Conservation (phyloP, 176 grass and related monocot genomes). For the Typha latifolia region DNA sequence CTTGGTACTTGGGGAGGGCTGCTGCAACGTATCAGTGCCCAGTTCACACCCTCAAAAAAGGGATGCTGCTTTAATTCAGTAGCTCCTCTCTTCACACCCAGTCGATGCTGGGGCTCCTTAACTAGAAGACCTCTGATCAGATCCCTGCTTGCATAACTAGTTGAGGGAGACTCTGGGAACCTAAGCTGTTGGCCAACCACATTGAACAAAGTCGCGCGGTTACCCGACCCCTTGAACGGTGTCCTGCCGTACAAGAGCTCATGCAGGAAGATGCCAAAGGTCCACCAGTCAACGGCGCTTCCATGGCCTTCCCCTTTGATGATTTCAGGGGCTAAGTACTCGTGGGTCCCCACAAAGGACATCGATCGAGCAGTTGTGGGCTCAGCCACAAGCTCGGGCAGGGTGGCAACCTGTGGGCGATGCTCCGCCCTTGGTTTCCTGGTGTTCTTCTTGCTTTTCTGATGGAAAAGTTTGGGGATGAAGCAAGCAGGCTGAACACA, state of each 20-base stretch:
- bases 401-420: not conserved
- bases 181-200: conserved; percentile 62
- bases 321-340: conserved; percentile 63
- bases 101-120: conserved; percentile 52
- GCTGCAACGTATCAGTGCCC: conserved; percentile 68
- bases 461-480: conserved; percentile 57
- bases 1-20: conserved; percentile 51
- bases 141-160: conserved; percentile 45
- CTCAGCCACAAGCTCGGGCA: conserved; percentile 49
- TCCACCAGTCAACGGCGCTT: conserved; percentile 76
- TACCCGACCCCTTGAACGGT: conserved; percentile 61
- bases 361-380: conserved; percentile 47
- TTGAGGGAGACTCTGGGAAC: conserved; percentile 40
- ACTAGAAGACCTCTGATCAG: conserved; percentile 43
- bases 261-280: conserved; percentile 60
- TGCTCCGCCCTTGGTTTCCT: conserved; percentile 22
- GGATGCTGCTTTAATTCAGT: conserved; percentile 67
- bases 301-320: conserved; percentile 73
- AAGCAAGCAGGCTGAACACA: conserved; percentile 62
- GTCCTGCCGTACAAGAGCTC: conserved; percentile 68
- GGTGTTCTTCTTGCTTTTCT: conserved; percentile 39
- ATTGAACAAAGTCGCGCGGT: conserved; percentile 62
- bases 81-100: conserved; percentile 51
- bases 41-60: conserved; percentile 57
- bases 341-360: conserved; percentile 67